Evolutionary conservation across 2,329 filamentous ascomycete genomes (phyloP), one percentile per base, ranked within the genome.

Genomic region (Colletotrichum camelliae): DNA sequence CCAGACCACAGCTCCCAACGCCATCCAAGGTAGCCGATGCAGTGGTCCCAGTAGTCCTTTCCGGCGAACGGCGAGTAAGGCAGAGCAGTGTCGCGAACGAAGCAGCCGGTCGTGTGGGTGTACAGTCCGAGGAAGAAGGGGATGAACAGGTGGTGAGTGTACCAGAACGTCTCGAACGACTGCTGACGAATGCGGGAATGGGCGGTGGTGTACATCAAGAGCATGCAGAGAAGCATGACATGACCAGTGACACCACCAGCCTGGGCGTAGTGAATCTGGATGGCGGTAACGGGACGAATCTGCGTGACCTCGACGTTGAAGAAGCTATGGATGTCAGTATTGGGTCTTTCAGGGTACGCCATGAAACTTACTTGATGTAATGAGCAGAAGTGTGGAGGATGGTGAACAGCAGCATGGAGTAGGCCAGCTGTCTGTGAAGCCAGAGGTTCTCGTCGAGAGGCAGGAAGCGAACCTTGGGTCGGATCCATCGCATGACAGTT

Each of bases 161-260:
- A 99, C 97, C 97, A 99, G 84, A 99, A 99, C 0, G 96, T 97
- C 87, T 99, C 97, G 82, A 96, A 99, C 0, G 95, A 98, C 83
- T 99, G 97, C 83, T 98, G 96, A 70, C 97, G 94, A 79, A 99
- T 98, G 79, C 95, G 94, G 80, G 94, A 91, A 83, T 99, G 97
- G 4, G 97, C 94, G 1, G 96, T 98, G 2, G 97, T 99, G 87
- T 98, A 99, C 90, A 99, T 99, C 77, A 99, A 87, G 77, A 99
- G 88, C 97, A 99, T 99, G 90, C 96, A 98, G n/a, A 99, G 89
- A 31, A 98, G 91, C 97, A 99, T 99, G 77, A 98, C 91, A 85
- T 99, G 97, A 8, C 97, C 97, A 3, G 97, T 99, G 77, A 98
- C 94, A 77, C 97, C 97, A 81, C 95, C 96, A 66, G 96, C 91